Evolutionary conservation across 2,329 filamentous ascomycete genomes (phyloP).

Genomic region (Aspergillus fischeri): DNA sequence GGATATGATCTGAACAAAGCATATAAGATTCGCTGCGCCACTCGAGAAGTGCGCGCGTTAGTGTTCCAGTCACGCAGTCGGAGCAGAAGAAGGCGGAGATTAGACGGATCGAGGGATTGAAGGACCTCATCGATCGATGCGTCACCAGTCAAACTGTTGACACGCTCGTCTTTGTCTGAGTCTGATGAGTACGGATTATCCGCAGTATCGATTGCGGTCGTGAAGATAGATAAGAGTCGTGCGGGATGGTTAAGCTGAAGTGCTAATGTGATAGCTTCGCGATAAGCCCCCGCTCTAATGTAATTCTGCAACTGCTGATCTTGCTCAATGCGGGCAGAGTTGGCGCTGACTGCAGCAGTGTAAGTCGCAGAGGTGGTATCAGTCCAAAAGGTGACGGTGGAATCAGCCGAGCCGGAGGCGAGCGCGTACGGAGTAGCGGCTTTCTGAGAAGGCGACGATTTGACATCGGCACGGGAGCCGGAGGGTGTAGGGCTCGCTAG

Average conservation of each 20-base stretch:
- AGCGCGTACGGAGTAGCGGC: slow-evolving; percentile 58
- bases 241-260: slow-evolving; percentile 92
- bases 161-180: slow-evolving; percentile 21
- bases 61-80: slow-evolving; percentile 95
- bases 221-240: slow-evolving; percentile 78
- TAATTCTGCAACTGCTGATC: slow-evolving; percentile 93
- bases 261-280: slow-evolving; percentile 87
- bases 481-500: slow-evolving; percentile 61
- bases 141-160: slow-evolving; percentile 42
- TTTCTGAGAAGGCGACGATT: slow-evolving; percentile 26
- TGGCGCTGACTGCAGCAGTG: slow-evolving; percentile 66
- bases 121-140: slow-evolving; percentile 75
- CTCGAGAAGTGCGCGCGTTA: slow-evolving; percentile 77
- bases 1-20: slow-evolving; percentile 77
- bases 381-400: slow-evolving; percentile 90
- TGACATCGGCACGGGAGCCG: slow-evolving; percentile 28
- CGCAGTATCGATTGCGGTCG: slow-evolving; percentile 69
- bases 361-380: slow-evolving; percentile 83
- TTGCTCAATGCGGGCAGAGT: slow-evolving; percentile 79
- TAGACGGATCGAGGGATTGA: slow-evolving; percentile 72
- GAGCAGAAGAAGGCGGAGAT: slow-evolving; percentile 77
- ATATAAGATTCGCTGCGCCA: slow-evolving; percentile 81
- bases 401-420: slow-evolving; percentile 87
- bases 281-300: slow-evolving; percentile 80
- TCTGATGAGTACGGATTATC: slow-evolving; percentile 50